Evolutionary conservation across 257 asterid species (phyloP).

Genomic region (Penstemon barbatus): DNA sequence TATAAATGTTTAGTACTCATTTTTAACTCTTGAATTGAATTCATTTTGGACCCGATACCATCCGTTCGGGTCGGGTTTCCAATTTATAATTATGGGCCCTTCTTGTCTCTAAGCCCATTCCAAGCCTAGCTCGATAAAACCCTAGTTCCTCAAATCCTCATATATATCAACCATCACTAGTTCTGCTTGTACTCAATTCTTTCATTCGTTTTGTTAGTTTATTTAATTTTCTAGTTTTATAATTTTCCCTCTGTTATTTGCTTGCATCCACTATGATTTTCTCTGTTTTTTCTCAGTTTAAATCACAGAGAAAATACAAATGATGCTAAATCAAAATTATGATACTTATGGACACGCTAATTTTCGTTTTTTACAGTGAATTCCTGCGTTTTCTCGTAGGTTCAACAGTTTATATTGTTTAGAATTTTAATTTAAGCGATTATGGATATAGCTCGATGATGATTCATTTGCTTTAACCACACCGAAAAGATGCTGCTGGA

Average conservation of each 20-base stretch:
- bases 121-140: too few relatives aligned
- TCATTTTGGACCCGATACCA: too few relatives aligned
- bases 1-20: too few relatives aligned
- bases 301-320: slow-evolving; percentile 36
- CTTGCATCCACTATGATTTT: slow-evolving; percentile 47
- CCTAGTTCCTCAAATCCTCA: too few relatives aligned
- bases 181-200: too few relatives aligned
- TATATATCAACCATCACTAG: too few relatives aligned
- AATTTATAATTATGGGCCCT: too few relatives aligned
- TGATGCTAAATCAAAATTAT: slow-evolving; percentile 47
- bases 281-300: slow-evolving; percentile 30
- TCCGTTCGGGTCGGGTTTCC: too few relatives aligned
- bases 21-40: too few relatives aligned
- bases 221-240: too few relatives aligned
- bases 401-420: slow-evolving; percentile 33
- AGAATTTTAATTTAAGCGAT: background rate
- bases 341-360: slow-evolving; percentile 71
- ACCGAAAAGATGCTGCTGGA: slow-evolving; percentile 49
- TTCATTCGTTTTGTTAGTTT: too few relatives aligned
- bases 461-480: slow-evolving; percentile 88
- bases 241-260: background rate
- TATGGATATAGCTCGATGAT: slow-evolving; percentile 53
- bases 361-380: slow-evolving; percentile 36
- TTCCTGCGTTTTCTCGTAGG: slow-evolving; percentile 77
- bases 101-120: too few relatives aligned